Evolutionary conservation across 2,329 filamentous ascomycete species (phyloP).

Genomic region (Beauveria varroae): DNA sequence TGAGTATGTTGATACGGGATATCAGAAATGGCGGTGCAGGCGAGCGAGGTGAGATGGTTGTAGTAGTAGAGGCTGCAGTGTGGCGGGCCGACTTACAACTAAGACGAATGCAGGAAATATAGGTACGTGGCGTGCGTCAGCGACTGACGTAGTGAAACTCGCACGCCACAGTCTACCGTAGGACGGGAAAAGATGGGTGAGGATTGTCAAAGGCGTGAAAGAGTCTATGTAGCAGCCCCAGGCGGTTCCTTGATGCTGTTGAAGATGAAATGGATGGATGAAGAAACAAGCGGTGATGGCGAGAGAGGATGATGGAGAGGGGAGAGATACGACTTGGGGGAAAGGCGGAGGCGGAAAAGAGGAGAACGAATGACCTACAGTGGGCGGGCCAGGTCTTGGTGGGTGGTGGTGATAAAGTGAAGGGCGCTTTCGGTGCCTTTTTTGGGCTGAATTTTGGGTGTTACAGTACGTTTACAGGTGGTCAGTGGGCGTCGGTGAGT

Average conservation of each 20-base stretch:
- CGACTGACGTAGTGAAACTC: conserved; percentile 2
- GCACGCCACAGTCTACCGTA: not conserved
- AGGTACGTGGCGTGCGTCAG: conserved; percentile 2
- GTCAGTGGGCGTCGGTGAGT: not conserved
- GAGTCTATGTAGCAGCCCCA: not conserved
- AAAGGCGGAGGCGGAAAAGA: conserved; percentile 10
- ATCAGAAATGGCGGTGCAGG: not conserved
- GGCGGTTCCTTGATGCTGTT: not conserved
- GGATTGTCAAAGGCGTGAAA: not conserved
- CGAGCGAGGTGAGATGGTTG: not conserved
- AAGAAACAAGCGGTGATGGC: conserved; percentile 7
- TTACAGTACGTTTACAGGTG: no score
- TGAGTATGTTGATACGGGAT: not conserved
- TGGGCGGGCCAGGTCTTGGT: not conserved
- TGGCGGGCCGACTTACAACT: conserved; percentile 8
- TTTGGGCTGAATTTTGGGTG: no score
- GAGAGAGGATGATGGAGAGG: conserved; percentile 4
- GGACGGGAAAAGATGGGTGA: not conserved
- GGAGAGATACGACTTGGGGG: conserved; percentile 2
- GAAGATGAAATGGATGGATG: not conserved
- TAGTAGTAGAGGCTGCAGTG: not conserved
- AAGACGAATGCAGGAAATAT: conserved; percentile 1
- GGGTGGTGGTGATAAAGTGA: not conserved
- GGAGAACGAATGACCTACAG: not conserved
- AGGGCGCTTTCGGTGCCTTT: not conserved